Percentiles rank a stretch among this genome's conserved stretches.
Conservation (phyloP, 805 yeast species). For the Wickerhamomyces alni region DNA sequence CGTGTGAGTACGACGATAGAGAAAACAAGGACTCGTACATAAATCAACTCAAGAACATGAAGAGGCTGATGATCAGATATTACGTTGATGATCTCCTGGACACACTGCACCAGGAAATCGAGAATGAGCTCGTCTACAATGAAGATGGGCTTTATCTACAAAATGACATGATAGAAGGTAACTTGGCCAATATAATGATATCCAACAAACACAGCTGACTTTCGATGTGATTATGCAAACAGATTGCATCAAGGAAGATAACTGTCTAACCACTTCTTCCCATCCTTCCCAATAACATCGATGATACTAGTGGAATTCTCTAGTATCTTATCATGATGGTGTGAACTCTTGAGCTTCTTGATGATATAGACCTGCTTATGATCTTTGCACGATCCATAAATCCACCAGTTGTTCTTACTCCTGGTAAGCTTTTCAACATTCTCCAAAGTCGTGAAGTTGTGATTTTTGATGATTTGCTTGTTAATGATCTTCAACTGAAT, state of each 20-base stretch:
- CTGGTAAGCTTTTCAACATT: slow-evolving; percentile 13
- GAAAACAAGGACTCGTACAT: not conserved
- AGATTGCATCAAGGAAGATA: slow-evolving; percentile 1
- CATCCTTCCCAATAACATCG: slow-evolving; percentile 18
- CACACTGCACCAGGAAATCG: not conserved
- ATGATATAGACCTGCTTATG: slow-evolving; percentile 9
- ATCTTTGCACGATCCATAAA: slow-evolving; percentile 7
- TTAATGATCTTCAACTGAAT: slow-evolving; percentile 12
- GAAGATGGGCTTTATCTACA: slow-evolving; percentile 2
- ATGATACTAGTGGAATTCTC: slow-evolving; percentile 16
- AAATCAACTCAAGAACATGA: not conserved
- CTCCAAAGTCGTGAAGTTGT: slow-evolving; percentile 1
- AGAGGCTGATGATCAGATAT: not conserved
- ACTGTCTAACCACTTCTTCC: slow-evolving; percentile 15
- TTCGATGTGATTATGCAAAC: not conserved
- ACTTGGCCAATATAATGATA: slow-evolving; percentile 1
- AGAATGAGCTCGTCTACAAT: slow-evolving; percentile 1
- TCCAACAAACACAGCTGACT: not conserved
- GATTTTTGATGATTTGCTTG: slow-evolving; percentile 11
- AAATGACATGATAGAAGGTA: not conserved
- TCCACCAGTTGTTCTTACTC: slow-evolving; percentile 22
- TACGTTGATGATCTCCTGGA: slow-evolving; percentile 1
- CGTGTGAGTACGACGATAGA: not conserved
- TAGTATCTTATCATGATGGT: slow-evolving; percentile 2
- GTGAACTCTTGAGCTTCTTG: slow-evolving; percentile 13